phyloP scores from a whole-genome alignment of 306 rosid species.

The Vigna reflexopilosa region DNA sequence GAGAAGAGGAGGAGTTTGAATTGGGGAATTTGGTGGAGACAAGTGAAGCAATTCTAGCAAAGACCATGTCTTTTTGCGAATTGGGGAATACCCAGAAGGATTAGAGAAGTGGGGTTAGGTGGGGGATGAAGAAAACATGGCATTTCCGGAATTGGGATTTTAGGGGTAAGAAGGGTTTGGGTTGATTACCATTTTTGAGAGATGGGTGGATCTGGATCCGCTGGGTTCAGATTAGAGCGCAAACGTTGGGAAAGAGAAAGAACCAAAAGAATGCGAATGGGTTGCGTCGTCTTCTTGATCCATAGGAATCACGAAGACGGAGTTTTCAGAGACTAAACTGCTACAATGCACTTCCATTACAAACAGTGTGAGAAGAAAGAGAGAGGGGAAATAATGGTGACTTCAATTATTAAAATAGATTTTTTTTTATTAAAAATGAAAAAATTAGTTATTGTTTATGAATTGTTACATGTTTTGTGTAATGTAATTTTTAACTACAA shows the following conservation, averaged over 20 bases:
- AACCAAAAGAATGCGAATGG: not conserved
- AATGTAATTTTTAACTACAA: too few species aligned
- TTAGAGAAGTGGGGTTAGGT: conserved; percentile 25
- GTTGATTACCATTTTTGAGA: conserved; percentile 1
- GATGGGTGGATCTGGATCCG: not conserved
- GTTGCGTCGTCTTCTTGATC: not conserved
- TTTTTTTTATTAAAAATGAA: too few species aligned
- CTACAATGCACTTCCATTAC: not conserved
- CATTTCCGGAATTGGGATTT: conserved; percentile 38
- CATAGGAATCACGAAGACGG: not conserved
- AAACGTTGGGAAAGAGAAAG: not conserved
- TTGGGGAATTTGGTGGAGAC: conserved; percentile 50
- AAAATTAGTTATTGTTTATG: too few species aligned
- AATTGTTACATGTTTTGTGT: too few species aligned
- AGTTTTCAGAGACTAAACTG: not conserved
- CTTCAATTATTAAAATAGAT: not conserved
- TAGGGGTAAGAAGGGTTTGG: not conserved
- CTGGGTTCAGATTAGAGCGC: not conserved
- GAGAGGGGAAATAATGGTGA: not conserved
- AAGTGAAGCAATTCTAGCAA: conserved; percentile 58
- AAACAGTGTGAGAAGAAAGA: not conserved
- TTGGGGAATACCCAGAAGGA: conserved; percentile 15
- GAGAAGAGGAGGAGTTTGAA: not conserved
- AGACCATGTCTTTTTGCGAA: conserved; percentile 55
- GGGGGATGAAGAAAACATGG: conserved; percentile 26